These are phyloP conservation scores for Turnera subulata DNA, from an alignment of 345 rosid genomes.

Conservation along the genomic window DNA sequence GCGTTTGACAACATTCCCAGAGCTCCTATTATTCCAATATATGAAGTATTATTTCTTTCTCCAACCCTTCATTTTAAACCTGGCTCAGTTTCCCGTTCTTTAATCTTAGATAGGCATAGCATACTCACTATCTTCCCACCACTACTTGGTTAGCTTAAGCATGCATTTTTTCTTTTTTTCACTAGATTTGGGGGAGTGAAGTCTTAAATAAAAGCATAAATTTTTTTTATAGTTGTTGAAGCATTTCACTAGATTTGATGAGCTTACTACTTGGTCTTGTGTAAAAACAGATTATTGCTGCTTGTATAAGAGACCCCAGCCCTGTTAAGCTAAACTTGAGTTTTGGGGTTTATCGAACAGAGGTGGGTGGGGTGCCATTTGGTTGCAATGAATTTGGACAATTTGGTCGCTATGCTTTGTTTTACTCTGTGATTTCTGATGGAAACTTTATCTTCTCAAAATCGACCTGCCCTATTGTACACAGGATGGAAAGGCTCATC, in stretches of 20 bases:
- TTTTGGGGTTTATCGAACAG: constrained; percentile 83
- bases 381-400: not conserved
- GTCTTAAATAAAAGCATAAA: too few relatives aligned
- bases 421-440: not conserved
- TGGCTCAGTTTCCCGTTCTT: not conserved
- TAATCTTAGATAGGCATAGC: not conserved
- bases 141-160: too few relatives aligned
- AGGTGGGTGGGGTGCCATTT: constrained; percentile 35
- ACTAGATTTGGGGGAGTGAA: too few relatives aligned
- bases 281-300: constrained; percentile 60
- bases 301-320: constrained; percentile 77
- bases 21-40: constrained; percentile 44
- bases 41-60: constrained; percentile 21
- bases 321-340: constrained; percentile 84
- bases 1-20: constrained; percentile 29
- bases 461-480: too few relatives aligned
- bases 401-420: not conserved
- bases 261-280: too few relatives aligned
- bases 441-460: too few relatives aligned
- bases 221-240: too few relatives aligned
- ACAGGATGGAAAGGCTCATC: constrained; percentile 72
- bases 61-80: not conserved
- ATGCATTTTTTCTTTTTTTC: too few relatives aligned
- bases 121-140: too few relatives aligned
- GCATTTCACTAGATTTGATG: too few relatives aligned